phyloP scores from a whole-genome alignment of 805 yeast genomes.

The Ogataea henricii region DNA sequence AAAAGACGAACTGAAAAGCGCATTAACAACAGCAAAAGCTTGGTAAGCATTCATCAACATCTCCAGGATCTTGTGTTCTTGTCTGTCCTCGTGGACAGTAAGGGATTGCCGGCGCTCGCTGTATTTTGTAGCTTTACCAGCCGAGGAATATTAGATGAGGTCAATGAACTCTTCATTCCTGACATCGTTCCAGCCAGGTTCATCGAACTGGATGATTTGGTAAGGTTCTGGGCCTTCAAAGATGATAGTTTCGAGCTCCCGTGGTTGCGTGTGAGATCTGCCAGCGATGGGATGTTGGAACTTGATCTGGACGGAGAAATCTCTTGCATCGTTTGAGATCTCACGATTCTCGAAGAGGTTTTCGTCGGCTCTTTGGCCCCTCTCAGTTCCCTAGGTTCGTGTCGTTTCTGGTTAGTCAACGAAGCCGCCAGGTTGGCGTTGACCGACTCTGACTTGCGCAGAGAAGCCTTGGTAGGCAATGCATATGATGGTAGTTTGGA shows the following conservation, averaged over 20 bases:
- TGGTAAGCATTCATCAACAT: constrained; percentile 5
- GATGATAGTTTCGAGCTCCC: not conserved
- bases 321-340: constrained; percentile 24
- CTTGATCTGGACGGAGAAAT: constrained; percentile 22
- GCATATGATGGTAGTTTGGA: constrained; percentile 22
- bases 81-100: constrained; percentile 8
- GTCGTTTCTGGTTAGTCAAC: not conserved
- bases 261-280: constrained; percentile 1
- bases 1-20: constrained; percentile 2
- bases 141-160: constrained; percentile 18
- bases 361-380: not conserved
- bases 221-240: not conserved
- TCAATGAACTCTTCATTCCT: constrained; percentile 9
- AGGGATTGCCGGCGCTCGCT: not conserved
- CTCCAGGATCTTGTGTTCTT: constrained; percentile 22
- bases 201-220: constrained; percentile 11
- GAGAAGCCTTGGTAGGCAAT: constrained; percentile 22
- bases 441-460: constrained; percentile 16
- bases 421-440: not conserved
- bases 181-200: not conserved
- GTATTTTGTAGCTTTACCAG: constrained; percentile 12
- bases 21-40: not conserved
- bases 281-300: constrained; percentile 13
- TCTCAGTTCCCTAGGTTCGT: not conserved
- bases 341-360: constrained; percentile 8